Percentiles rank a stretch among this genome's conserved stretches.
These are phyloP conservation scores for Chaetomiaceae sp. DNA, from an alignment of 2,329 filamentous ascomycete genomes.

Conservation along the genomic window DNA sequence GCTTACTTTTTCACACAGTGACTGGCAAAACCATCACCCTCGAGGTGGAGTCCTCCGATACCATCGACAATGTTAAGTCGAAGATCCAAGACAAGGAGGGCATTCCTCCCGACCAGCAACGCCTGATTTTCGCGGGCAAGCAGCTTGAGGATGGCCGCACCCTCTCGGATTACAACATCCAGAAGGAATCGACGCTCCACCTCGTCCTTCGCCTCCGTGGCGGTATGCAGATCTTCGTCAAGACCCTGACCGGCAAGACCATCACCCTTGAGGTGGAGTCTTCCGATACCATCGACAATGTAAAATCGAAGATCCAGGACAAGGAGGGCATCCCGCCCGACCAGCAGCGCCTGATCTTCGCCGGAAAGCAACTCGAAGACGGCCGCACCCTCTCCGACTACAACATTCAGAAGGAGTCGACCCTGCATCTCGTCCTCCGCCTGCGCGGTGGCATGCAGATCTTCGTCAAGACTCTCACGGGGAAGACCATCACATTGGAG, in stretches of 20 bases:
- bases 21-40: conserved; percentile 87
- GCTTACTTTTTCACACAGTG: conserved; percentile 42
- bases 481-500: conserved; percentile 91
- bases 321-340: conserved; percentile 96
- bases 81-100: conserved; percentile 93
- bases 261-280: conserved; percentile 89
- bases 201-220: conserved; percentile 66
- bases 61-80: conserved; percentile 80
- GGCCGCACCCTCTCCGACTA: no score
- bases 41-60: conserved; percentile 71
- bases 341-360: conserved; percentile 93
- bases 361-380: conserved; percentile 91
- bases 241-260: conserved; percentile 87
- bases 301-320: conserved; percentile 95
- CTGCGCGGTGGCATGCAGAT: conserved; percentile 88
- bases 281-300: conserved; percentile 89
- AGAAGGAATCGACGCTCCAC: conserved; percentile 64
- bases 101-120: conserved; percentile 79
- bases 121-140: conserved; percentile 67
- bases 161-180: conserved; percentile 51
- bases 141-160: conserved; percentile 46
- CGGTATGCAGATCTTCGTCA: conserved; percentile 68
- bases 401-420: conserved; percentile 93
- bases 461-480: conserved; percentile 80
- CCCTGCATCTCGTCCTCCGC: conserved; percentile 77